Evolutionary conservation across 176 grass and related monocot genomes (phyloP), one percentile per base, ranked within the genome.

Genomic region (Juncus inflexus): DNA sequence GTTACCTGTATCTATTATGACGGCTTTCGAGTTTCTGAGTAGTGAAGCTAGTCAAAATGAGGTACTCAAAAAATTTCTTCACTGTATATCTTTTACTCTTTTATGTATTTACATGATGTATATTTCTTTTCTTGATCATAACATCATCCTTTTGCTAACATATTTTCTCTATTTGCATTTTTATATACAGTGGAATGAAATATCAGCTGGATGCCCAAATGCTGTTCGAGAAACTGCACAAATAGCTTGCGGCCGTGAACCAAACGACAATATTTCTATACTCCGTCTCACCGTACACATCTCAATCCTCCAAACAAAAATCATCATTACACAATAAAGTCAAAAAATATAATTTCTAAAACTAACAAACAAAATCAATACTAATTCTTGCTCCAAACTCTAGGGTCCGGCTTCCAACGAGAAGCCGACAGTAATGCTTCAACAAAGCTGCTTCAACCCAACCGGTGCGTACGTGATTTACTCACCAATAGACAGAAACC

Each of bases 381-480:
- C 19, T 28, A 28, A 28, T 28, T 28, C 19, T 66, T 19, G 55
- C 68, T 52, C 15, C 2, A 55, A 42, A 52, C 45, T 47, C 2
- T 61, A 57, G 58, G 15, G 11, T n/a, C 14, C 84, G 42, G 70
- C 49, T 15, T 19, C 50, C 15, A 50, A 67, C 3, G 73, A n/a
- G 55, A 64, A 61, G 2, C 63, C 11, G 43, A 62, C 51, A 35
- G 81, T 87, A 81, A 76, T 92, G 68, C 81, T 92, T 14, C 84
- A 92, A 66, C 80, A 92, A 72, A 79, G 55, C 66, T 28, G 8
- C 61, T 84, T 70, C 13, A 77, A 92, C 1, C 35, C 38, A 9
- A 76, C 69, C 1, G 81, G 80, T n/a, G 64, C 78, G 0, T 87
- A 81, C 65, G 52, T 92, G 40, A 74, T 92, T 28, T 92, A 87